Evolutionary conservation across 768 basidiomycete genomes (phyloP).

Genomic region (Boletus sp.): DNA sequence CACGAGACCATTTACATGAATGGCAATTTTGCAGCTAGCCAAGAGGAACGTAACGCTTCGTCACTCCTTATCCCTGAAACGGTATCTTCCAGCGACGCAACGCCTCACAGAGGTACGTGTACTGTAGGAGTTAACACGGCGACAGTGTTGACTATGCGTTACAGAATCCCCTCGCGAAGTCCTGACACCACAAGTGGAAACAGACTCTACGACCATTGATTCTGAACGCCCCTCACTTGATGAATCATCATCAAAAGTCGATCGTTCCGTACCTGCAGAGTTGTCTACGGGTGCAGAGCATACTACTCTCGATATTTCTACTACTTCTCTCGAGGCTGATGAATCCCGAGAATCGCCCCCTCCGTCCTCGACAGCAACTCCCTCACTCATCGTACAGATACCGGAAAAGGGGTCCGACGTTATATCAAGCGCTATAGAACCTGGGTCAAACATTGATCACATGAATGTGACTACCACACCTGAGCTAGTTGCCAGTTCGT

Average conservation of each 20-base stretch:
- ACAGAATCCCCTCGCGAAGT: constrained; percentile 14
- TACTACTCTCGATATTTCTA: constrained; percentile 9
- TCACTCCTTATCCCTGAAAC: constrained; percentile 8
- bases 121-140: background rate
- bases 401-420: constrained; percentile 16
- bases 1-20: constrained; percentile 26
- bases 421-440: constrained; percentile 8
- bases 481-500: constrained; percentile 11
- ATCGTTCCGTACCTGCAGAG: constrained; percentile 2
- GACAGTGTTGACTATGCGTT: constrained; percentile 11
- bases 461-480: constrained; percentile 8
- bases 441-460: constrained; percentile 7
- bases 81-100: constrained; percentile 8
- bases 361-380: constrained; percentile 12
- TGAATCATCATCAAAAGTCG: constrained; percentile 5
- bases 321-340: constrained; percentile 5
- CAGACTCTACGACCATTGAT: constrained; percentile 3
- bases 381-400: constrained; percentile 11
- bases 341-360: constrained; percentile 5
- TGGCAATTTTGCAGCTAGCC: constrained; percentile 14
- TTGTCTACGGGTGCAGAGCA: constrained; percentile 7
- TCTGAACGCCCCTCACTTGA: constrained; percentile 6
- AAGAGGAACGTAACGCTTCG: constrained; percentile 14
- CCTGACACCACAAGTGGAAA: constrained; percentile 12
- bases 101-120: constrained; percentile 17